phyloP scores from a whole-genome alignment of 2,329 filamentous ascomycete genomes.

The Colletotrichum chrysophilum region DNA sequence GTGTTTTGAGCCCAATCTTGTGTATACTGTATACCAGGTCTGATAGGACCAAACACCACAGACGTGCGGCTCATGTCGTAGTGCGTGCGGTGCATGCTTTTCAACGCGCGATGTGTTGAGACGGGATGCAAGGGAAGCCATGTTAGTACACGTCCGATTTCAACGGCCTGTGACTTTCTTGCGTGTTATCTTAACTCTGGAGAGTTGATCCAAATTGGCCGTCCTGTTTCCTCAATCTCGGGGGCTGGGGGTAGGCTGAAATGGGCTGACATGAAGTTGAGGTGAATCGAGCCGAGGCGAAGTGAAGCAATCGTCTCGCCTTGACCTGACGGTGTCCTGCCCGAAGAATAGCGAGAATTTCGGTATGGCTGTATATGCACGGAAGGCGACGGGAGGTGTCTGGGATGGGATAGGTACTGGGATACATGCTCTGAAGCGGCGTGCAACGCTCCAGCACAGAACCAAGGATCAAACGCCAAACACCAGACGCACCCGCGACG shows the following conservation, averaged over 20 bases:
- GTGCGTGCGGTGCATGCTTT: background rate
- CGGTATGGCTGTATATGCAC: background rate
- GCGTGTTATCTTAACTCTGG: background rate
- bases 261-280: background rate
- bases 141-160: background rate
- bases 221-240: background rate
- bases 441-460: too few relatives aligned
- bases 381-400: background rate
- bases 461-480: slow-evolving; percentile 4
- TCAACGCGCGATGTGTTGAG: background rate
- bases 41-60: background rate
- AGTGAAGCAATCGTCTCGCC: background rate
- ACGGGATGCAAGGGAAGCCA: background rate
- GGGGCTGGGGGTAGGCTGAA: background rate
- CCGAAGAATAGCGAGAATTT: background rate
- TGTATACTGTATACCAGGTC: background rate
- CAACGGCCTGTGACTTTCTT: background rate
- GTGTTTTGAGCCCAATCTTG: background rate
- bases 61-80: background rate
- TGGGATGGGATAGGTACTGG: background rate
- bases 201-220: background rate
- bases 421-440: background rate
- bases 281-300: background rate
- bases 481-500: slow-evolving; percentile 14
- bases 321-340: background rate